Evolutionary conservation across 176 grass and related monocot species (phyloP).

Genomic region (Avena eriantha): DNA sequence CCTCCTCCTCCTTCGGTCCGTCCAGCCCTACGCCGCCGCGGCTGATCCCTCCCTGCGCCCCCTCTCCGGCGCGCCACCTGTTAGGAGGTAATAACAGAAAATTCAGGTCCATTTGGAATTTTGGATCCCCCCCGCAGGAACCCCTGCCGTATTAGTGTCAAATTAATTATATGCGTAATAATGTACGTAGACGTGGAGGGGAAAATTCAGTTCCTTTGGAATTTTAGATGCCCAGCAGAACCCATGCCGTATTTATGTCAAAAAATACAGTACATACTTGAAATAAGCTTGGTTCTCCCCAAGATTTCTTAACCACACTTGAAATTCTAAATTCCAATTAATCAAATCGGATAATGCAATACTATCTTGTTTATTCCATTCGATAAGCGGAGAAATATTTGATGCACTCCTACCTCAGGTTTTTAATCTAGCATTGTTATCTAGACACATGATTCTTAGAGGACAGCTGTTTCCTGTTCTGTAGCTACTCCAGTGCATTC

Average conservation of each 20-base stretch:
- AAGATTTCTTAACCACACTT: not conserved
- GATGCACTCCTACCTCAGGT: not conserved
- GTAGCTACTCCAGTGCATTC: conserved; percentile 69
- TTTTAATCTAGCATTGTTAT: not conserved
- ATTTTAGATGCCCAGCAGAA: not conserved
- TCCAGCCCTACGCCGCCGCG: not conserved
- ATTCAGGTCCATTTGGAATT: not conserved
- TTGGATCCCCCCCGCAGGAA: not conserved
- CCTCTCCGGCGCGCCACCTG: not conserved
- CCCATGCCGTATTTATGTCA: not conserved
- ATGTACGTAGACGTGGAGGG: not conserved
- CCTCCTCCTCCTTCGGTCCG: conserved; percentile 26
- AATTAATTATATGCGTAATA: not conserved
- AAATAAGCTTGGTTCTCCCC: not conserved
- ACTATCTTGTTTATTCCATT: not conserved
- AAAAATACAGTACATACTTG: not conserved
- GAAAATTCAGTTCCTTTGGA: not conserved
- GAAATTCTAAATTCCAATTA: not conserved
- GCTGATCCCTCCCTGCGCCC: not conserved
- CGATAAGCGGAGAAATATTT: not conserved
- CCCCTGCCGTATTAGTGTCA: not conserved
- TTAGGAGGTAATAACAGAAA: conserved; percentile 36
- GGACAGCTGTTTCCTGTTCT: conserved; percentile 1
- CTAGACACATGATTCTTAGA: conserved; percentile 11
- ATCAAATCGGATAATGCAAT: not conserved